Conservation (phyloP, 2,329 filamentous ascomycete genomes). For the Zymoseptoria passerinii region DNA sequence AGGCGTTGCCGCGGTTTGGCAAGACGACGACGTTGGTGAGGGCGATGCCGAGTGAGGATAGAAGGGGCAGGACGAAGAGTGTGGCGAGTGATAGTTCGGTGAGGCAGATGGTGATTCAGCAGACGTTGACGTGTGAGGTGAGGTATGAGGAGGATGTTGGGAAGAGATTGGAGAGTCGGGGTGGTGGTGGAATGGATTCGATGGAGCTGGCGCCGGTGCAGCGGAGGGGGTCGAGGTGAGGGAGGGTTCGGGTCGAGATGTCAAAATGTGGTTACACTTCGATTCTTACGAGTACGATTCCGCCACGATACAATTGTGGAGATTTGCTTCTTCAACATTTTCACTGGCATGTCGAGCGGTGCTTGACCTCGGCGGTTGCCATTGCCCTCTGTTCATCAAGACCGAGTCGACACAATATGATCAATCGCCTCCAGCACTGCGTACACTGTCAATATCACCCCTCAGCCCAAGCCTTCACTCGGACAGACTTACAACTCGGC, state of each 20-base stretch:
- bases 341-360: no score
- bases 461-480: neutral
- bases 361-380: no score
- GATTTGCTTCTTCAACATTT: no score
- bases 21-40: neutral
- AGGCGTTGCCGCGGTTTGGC: neutral
- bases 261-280: no score
- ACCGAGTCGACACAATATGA: conserved; percentile 24
- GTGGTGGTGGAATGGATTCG: neutral
- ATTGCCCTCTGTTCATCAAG: neutral
- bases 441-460: neutral
- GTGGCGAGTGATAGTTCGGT: conserved; percentile 10
- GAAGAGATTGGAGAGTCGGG: neutral
- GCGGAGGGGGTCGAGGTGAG: neutral
- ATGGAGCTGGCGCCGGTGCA: neutral
- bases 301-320: no score
- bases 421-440: conserved; percentile 27
- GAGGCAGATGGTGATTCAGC: conserved; percentile 19
- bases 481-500: conserved; percentile 19
- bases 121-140: conserved; percentile 17
- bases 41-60: neutral
- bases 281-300: no score
- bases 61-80: neutral
- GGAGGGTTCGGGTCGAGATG: neutral
- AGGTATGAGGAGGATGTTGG: conserved; percentile 9